These are phyloP conservation scores for Cyberlindnera lachancei DNA, from an alignment of 805 yeast species.

Conservation along the genomic window DNA sequence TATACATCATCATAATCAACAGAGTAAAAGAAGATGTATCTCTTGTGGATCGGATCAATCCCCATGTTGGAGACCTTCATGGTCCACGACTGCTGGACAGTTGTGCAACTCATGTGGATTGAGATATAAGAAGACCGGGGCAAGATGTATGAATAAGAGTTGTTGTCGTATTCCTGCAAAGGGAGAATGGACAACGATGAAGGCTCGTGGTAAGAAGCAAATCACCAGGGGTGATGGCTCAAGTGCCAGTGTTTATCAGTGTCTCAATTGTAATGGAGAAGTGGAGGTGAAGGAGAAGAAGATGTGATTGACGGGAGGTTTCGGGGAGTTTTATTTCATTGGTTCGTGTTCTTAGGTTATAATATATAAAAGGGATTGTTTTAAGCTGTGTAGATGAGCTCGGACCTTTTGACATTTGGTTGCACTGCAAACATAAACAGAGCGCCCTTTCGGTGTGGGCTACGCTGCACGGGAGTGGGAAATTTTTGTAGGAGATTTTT, in stretches of 20 bases:
- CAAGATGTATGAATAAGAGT: conserved; percentile 67
- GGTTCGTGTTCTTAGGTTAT: too few relatives aligned
- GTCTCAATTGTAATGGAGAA: conserved; percentile 53
- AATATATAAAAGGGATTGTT: too few relatives aligned
- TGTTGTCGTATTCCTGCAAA: conserved; percentile 93
- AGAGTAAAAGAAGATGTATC: conserved; percentile 55
- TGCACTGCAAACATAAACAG: too few relatives aligned
- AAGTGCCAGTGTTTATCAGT: conserved; percentile 33
- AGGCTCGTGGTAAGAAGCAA: conserved; percentile 48
- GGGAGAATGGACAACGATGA: conserved; percentile 90
- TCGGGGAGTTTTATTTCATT: too few relatives aligned
- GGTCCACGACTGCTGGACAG: conserved; percentile 91
- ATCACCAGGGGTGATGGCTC: conserved; percentile 24
- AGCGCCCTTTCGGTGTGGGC: too few relatives aligned
- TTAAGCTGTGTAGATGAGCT: too few relatives aligned
- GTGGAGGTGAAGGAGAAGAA: conserved; percentile 36
- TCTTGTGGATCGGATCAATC: conserved; percentile 88
- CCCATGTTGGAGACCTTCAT: conserved; percentile 98
- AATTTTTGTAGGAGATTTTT: too few relatives aligned
- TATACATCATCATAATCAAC: conserved; percentile 21
- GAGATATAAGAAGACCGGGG: conserved; percentile 88
- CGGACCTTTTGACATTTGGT: too few relatives aligned
- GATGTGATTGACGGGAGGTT: too few relatives aligned
- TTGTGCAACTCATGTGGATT: conserved; percentile 94
- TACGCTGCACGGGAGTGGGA: too few relatives aligned